Conservation (phyloP, 208 protist genomes). For the Trypanosoma rangeli region DNA sequence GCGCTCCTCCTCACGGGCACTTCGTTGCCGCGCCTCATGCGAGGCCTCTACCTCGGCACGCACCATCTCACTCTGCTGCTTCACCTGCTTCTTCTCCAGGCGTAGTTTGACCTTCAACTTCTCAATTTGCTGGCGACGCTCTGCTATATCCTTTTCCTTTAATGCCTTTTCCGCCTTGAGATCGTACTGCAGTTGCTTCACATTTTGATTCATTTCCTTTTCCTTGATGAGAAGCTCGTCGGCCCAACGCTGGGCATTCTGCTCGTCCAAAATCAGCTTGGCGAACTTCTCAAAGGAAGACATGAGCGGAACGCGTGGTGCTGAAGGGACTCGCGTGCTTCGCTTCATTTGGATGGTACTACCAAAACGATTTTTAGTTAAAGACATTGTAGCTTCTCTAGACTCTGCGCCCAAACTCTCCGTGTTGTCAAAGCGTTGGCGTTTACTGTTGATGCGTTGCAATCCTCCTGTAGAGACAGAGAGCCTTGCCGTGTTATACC, state of each 20-base stretch:
- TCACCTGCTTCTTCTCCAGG: conserved; percentile 55
- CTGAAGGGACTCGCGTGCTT: conserved; percentile 22
- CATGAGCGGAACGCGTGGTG: conserved; percentile 62
- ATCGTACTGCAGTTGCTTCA: conserved; percentile 91
- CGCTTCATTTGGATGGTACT: conserved; percentile 62
- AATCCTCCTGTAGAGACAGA: neutral
- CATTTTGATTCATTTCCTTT: conserved; percentile 90
- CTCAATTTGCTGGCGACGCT: conserved; percentile 59
- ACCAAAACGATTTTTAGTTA: conserved; percentile 46
- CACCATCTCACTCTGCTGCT: conserved; percentile 74
- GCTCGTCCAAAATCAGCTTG: conserved; percentile 81
- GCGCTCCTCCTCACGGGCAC: conserved; percentile 45
- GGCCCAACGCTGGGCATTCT: conserved; percentile 86
- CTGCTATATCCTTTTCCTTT: conserved; percentile 80
- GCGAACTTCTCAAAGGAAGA: conserved; percentile 79
- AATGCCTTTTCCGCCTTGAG: conserved; percentile 66
- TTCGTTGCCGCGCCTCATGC: conserved; percentile 66
- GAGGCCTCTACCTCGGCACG: conserved; percentile 61
- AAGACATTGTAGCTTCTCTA: neutral
- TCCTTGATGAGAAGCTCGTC: conserved; percentile 86
- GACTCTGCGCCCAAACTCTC: conserved; percentile 16
- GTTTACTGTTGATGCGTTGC: neutral
- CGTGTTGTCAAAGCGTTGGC: neutral
- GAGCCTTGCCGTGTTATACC: conserved; percentile 36
- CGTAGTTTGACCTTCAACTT: conserved; percentile 69